Conservation (phyloP, 345 rosid species). For the Jatropha curcas region DNA sequence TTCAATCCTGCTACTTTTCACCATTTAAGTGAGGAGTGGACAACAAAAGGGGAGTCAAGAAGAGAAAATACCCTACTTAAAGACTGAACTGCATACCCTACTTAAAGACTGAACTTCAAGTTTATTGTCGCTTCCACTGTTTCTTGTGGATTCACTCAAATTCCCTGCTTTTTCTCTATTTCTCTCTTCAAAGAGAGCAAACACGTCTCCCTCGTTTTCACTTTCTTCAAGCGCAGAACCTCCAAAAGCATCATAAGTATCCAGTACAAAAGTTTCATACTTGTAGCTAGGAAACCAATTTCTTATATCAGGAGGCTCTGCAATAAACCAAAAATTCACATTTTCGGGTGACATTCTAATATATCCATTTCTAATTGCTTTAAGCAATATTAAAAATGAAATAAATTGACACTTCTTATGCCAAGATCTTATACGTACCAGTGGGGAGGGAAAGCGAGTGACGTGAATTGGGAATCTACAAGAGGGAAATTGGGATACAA, state of each 20-base stretch:
- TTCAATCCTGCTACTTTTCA: too few species aligned
- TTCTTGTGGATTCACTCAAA: slow-evolving; percentile 1
- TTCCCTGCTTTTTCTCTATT: not conserved
- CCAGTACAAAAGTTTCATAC: slow-evolving; percentile 50
- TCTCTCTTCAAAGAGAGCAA: not conserved
- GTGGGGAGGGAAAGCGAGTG: slow-evolving; percentile 24
- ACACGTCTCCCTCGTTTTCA: not conserved
- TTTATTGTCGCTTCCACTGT: not conserved
- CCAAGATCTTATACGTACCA: slow-evolving; percentile 22
- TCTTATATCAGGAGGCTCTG: slow-evolving; percentile 62
- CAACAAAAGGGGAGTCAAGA: not conserved
- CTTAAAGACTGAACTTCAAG: slow-evolving; percentile 1
- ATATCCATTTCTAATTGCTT: not conserved
- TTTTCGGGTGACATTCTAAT: not conserved
- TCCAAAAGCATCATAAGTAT: slow-evolving; percentile 27
- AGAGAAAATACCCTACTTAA: not conserved
- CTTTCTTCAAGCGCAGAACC: slow-evolving; percentile 16
- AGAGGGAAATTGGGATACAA: not conserved
- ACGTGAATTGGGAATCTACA: slow-evolving; percentile 20
- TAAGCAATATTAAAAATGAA: not conserved
- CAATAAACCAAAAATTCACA: slow-evolving; percentile 1
- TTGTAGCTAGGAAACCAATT: slow-evolving; percentile 67
- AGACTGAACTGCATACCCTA: slow-evolving; percentile 1
- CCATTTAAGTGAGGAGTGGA: too few species aligned
- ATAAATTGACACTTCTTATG: not conserved